A percentile compares a stretch with the other conserved stretches of the same genome.
These are phyloP conservation scores for Eucalyptus caleyi DNA, from an alignment of 345 rosid species.

Conservation along the genomic window DNA sequence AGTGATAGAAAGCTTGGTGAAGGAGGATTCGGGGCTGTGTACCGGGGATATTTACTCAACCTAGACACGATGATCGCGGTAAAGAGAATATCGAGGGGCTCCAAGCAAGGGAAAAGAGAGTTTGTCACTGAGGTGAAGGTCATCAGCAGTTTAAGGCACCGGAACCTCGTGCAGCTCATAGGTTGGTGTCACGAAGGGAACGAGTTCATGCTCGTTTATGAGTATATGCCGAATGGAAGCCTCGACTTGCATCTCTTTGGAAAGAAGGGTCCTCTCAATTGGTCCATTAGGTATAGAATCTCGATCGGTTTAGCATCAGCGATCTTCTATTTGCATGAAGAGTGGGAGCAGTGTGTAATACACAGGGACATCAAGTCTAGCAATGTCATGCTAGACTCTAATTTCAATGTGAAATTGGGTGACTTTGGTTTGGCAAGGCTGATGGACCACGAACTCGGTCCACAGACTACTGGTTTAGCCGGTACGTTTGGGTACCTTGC, in stretches of 20 bases:
- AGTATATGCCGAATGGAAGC: conserved; percentile 67
- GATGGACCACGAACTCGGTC: conserved; percentile 32
- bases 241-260: conserved; percentile 46
- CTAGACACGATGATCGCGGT: conserved; percentile 24
- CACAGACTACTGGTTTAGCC: conserved; percentile 34
- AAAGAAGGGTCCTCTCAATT: conserved; percentile 8
- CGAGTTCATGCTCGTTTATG: conserved; percentile 54
- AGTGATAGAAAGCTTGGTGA: conserved; percentile 36
- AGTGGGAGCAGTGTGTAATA: conserved; percentile 49
- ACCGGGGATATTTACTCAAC: conserved; percentile 26
- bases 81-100: conserved; percentile 25
- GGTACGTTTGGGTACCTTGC: conserved; percentile 56
- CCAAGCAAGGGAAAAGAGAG: conserved; percentile 44
- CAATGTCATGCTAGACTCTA: conserved; percentile 46
- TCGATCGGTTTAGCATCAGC: conserved; percentile 39
- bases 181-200: conserved; percentile 62
- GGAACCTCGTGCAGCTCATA: conserved; percentile 49
- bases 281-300: conserved; percentile 31
- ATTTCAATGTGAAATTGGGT: conserved; percentile 45
- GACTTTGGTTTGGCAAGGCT: conserved; percentile 56
- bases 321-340: conserved; percentile 53
- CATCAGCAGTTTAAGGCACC: conserved; percentile 46
- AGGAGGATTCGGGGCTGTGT: conserved; percentile 53
- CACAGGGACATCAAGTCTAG: conserved; percentile 54
- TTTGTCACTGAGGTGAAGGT: conserved; percentile 36